phyloP scores from a whole-genome alignment of 2,329 filamentous ascomycete genomes.

The Akanthomyces dipterigenus region DNA sequence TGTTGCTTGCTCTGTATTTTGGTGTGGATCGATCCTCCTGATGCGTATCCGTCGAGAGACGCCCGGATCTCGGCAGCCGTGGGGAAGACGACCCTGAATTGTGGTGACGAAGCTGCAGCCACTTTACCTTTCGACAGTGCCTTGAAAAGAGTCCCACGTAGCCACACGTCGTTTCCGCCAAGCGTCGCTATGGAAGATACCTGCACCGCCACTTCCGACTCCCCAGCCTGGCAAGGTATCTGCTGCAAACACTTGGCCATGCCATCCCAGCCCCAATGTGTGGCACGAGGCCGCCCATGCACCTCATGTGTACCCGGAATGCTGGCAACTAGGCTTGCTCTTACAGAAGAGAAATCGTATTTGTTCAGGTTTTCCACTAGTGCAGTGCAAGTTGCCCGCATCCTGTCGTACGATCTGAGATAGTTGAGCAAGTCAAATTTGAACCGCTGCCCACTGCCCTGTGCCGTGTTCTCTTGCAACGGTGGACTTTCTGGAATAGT shows the following conservation, averaged over 20 bases:
- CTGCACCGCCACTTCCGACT: conserved; percentile 52
- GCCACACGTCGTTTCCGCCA: conserved; percentile 63
- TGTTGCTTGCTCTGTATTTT: conserved; percentile 66
- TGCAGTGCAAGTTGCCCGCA: conserved; percentile 42
- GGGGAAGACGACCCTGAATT: conserved; percentile 71
- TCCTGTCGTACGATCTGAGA: conserved; percentile 59
- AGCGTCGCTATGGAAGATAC: conserved; percentile 80
- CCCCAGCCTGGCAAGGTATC: conserved; percentile 39
- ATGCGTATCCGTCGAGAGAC: conserved; percentile 70
- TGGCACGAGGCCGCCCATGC: conserved; percentile 37
- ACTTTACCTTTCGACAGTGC: conserved; percentile 27
- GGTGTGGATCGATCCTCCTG: conserved; percentile 75
- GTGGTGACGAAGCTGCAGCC: conserved; percentile 31
- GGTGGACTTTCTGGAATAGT: not conserved
- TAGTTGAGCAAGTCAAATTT: conserved; percentile 71
- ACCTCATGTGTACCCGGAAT: conserved; percentile 61
- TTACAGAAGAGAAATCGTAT: conserved; percentile 65
- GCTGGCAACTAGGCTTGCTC: conserved; percentile 69
- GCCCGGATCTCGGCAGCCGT: conserved; percentile 70
- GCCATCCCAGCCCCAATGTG: conserved; percentile 71
- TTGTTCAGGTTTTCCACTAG: conserved; percentile 50
- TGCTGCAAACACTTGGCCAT: conserved; percentile 52
- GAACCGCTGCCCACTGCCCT: conserved; percentile 62
- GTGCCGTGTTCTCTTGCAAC: conserved; percentile 21
- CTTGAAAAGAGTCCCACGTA: conserved; percentile 57